Conservation (phyloP, 345 rosid species). For the Zanthoxylum bungeanum region DNA sequence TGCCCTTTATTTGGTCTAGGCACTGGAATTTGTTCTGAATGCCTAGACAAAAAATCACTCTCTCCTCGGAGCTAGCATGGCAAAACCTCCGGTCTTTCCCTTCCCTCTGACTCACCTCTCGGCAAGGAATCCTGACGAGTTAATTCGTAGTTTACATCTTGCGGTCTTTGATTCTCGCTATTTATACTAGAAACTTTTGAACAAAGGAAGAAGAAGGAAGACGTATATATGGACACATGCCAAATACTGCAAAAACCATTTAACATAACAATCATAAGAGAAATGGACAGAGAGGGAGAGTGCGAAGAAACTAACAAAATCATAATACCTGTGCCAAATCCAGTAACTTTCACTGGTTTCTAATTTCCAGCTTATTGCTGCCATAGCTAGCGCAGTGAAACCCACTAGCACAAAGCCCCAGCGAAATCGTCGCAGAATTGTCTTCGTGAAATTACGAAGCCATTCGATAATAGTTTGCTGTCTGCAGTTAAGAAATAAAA, state of each 20-base stretch:
- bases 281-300: background rate
- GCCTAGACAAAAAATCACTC: constrained; percentile 5
- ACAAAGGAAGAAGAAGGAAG: constrained; percentile 93
- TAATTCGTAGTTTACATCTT: constrained; percentile 45
- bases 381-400: constrained; percentile 57
- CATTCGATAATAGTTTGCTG: constrained; percentile 45
- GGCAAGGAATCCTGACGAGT: constrained; percentile 62
- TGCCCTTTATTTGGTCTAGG: background rate
- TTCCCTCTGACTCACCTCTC: constrained; percentile 28
- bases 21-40: background rate
- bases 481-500: constrained; percentile 26
- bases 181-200: constrained; percentile 50
- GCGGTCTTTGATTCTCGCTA: constrained; percentile 28
- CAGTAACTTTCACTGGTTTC: constrained; percentile 87
- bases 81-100: constrained; percentile 9
- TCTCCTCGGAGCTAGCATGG: background rate
- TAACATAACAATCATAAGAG: constrained; percentile 10
- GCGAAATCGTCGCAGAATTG: constrained; percentile 50
- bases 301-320: background rate
- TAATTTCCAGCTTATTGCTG: constrained; percentile 75
- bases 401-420: constrained; percentile 75
- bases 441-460: constrained; percentile 52
- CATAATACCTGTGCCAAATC: constrained; percentile 92
- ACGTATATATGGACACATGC: constrained; percentile 75
- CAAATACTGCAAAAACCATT: constrained; percentile 60